Evolutionary conservation across 2,329 filamentous ascomycete species (phyloP), one percentile per base, ranked within the genome.

Genomic region (Nothophaeocryptopus gaeumannii): DNA sequence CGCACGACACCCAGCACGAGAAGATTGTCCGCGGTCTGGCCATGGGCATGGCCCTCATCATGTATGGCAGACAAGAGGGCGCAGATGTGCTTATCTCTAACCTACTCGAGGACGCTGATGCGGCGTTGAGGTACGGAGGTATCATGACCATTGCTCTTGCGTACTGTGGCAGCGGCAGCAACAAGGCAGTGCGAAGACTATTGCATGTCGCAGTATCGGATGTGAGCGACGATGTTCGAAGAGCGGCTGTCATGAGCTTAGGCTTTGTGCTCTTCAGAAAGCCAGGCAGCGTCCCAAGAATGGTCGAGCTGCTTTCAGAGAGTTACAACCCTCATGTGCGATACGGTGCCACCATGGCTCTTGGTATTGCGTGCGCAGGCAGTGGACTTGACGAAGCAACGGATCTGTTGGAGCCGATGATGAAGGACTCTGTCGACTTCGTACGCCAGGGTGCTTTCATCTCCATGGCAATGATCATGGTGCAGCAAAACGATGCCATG

Each of bases 221-320:
- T 73, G 93, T 97, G 58, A 97, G 91, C 64, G 93, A 99, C 63
- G 93, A 99, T 69, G 93, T 99, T 32, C 88, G 93, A 61, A 84
- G 93, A 63, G 89, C 95, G 55, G 93, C 93, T 10, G 93, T 99
- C 56, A 95, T 99, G 88, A 95, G 89, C 72, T 80, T 99, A 68
- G 93, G 93, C 36, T 99, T 99, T 73, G 96, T 99, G 59, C 82
- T 99, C 26, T 99, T 99, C 86, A 83, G 93, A 56, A 99, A 97
- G 78, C 89, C 95, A 39, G 89, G 89, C 63, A 96, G 90, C 63
- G 93, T 99, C 12, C 95, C 95, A 45, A 88, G 95, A 57, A 99
- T 99, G 91, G 93, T 99, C 35, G 95, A 99, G 74, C 83, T 99
- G 43, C 83, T 99, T 14, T 93, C 93, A 5, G 95, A 99, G 71